phyloP scores from a whole-genome alignment of 2,329 filamentous ascomycete species.

The Periconia sp. region DNA sequence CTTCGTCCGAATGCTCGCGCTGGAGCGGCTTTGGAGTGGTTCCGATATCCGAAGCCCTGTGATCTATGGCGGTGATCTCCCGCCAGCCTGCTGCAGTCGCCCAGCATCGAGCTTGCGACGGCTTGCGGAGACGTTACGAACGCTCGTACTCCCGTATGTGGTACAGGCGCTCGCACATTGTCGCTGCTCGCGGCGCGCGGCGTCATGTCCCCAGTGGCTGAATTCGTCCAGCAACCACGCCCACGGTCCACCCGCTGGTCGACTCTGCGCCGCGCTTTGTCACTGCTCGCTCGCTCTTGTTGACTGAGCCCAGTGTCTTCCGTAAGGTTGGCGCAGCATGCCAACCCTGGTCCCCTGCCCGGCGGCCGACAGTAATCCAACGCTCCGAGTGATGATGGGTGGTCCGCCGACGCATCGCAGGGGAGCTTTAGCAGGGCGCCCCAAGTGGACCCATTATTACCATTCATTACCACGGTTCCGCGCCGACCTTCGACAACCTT shows the following conservation, averaged over 20 bases:
- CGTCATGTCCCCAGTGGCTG: conserved; percentile 10
- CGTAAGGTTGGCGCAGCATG: conserved; percentile 45
- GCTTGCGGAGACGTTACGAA: neutral
- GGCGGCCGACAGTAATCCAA: conserved; percentile 41
- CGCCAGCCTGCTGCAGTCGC: conserved; percentile 9
- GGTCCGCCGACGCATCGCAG: conserved; percentile 16
- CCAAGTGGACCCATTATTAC: conserved; percentile 37
- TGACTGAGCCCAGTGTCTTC: conserved; percentile 38
- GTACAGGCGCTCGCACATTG: conserved; percentile 8
- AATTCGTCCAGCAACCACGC: conserved; percentile 21
- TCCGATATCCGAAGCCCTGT: conserved; percentile 24
- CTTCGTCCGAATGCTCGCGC: conserved; percentile 20
- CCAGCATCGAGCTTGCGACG: neutral
- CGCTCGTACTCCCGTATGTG: neutral
- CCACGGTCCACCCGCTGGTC: conserved; percentile 36
- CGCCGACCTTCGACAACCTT: conserved; percentile 22
- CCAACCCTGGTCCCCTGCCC: conserved; percentile 37
- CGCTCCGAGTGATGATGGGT: conserved; percentile 41
- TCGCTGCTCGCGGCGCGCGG: conserved; percentile 17
- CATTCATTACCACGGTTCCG: conserved; percentile 33
- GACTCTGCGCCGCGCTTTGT: conserved; percentile 42
- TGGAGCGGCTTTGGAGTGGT: conserved; percentile 18
- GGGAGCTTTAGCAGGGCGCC: conserved; percentile 34
- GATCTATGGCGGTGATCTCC: conserved; percentile 16
- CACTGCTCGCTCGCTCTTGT: conserved; percentile 27